These are phyloP conservation scores for Cucurbita maxima DNA, from an alignment of 306 rosid species.

Conservation along the genomic window DNA sequence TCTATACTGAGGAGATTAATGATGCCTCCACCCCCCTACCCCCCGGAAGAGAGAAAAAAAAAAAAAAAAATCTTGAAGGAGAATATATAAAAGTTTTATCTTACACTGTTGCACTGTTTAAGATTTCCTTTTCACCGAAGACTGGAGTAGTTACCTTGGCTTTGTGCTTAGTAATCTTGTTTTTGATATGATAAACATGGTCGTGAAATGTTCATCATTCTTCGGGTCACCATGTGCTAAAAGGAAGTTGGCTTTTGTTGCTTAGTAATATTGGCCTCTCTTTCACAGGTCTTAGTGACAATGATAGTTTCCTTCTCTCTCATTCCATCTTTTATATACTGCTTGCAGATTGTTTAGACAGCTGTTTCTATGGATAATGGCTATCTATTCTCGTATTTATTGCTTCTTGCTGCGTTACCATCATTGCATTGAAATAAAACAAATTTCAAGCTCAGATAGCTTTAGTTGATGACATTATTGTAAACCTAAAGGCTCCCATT, in stretches of 20 bases:
- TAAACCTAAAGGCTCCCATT: neutral
- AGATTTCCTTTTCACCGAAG: slow-evolving; percentile 1
- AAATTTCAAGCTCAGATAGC: neutral
- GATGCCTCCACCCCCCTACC: no score
- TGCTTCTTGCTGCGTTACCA: neutral
- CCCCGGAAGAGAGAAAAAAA: no score
- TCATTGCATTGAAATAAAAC: neutral
- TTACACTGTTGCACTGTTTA: neutral
- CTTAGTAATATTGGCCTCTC: slow-evolving; percentile 13
- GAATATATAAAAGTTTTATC: neutral
- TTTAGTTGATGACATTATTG: slow-evolving; percentile 3
- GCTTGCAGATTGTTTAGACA: neutral
- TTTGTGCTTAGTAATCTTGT: neutral
- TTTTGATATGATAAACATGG: slow-evolving; percentile 46
- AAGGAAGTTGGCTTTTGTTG: slow-evolving; percentile 7
- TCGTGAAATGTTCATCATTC: slow-evolving; percentile 28
- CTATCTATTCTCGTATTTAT: slow-evolving; percentile 3
- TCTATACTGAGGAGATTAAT: no score
- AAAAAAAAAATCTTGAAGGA: neutral
- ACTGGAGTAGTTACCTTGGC: neutral
- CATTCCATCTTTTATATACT: slow-evolving; percentile 6
- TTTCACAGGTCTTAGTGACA: slow-evolving; percentile 14
- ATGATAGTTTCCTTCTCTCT: slow-evolving; percentile 14
- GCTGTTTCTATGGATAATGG: slow-evolving; percentile 6
- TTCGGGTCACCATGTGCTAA: slow-evolving; percentile 14